Base-by-base conservation (phyloP, 2,329 filamentous ascomycete species). In the Pseudogymnoascus sp. region DNA sequence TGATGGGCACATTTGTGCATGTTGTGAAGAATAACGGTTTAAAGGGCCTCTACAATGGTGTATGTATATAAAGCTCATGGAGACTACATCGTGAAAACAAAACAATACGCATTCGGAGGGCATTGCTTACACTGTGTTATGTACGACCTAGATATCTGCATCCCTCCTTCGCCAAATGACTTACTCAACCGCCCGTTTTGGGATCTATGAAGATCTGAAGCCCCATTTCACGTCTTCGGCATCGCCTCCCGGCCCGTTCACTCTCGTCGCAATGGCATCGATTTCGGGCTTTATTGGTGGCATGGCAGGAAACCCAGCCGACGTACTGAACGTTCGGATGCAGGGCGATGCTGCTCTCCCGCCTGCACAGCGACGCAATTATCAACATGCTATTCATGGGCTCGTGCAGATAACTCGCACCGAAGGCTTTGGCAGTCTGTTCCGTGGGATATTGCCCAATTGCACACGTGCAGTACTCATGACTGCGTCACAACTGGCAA, bases 141-240 rank as follows among this genome's bases (percentile, higher is more conserved):
- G 21, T 21, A 21, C 21, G 21, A 21, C 21, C 21, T 21, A 21
- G 21, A 21, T 21, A 64, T 95, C 92, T 2, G 94, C 93, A 68
- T 94, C 92, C 62, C 84, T 97, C 59, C 83, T 97, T 63, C 92
- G 94, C 67, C 94, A 97, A 78, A 83, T 92, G 68, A 97, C 94
- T 63, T 99, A 99, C 79, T 94, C 89, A 64, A 99, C 94, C 60
- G 94, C 92, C 37, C 90, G 94, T 58, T 99, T 99, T 78, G 94
- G 92, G 66, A 86, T 97, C 67, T 99, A 99, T 80, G 94, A 97
- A 77, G 87, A 96, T 68, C 80, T 97, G 64, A 99, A 99, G 77
- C 78, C 83, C 27, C 83, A 82, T 60, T 81, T 87, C 71, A 83
- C 84, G 36, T 78, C 80, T 7, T 73, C 79, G 9, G 73, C 72